Evolutionary conservation across 371 early-diverging fungal species (phyloP).

Genomic region (Apophysomyces elegans): DNA sequence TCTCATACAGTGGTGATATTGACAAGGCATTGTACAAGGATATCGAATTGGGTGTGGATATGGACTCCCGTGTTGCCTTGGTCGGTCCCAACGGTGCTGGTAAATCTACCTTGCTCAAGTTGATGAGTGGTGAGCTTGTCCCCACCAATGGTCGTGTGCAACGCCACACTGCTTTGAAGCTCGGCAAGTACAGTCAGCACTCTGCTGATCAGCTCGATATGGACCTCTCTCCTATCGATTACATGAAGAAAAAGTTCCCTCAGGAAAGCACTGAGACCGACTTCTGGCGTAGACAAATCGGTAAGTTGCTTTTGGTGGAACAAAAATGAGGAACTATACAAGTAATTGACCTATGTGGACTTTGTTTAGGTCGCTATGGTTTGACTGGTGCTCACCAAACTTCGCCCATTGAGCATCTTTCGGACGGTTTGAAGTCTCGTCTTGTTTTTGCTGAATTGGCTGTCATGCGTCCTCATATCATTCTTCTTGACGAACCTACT

Average conservation of each 20-base stretch:
- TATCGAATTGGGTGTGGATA: slow-evolving; percentile 49
- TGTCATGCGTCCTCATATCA: slow-evolving; percentile 71
- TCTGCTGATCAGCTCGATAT: slow-evolving; percentile 66
- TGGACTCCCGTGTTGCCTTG: slow-evolving; percentile 61
- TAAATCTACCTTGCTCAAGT: slow-evolving; percentile 81
- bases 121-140: slow-evolving; percentile 61
- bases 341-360: neutral
- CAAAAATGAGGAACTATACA: neutral
- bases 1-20: slow-evolving; percentile 53
- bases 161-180: slow-evolving; percentile 57
- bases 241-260: slow-evolving; percentile 52
- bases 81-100: slow-evolving; percentile 84
- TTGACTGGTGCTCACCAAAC: slow-evolving; percentile 84
- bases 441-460: slow-evolving; percentile 73
- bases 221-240: slow-evolving; percentile 51
- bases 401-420: slow-evolving; percentile 72
- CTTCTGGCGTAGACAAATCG: slow-evolving; percentile 64
- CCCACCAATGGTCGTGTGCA: slow-evolving; percentile 66
- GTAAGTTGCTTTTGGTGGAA: slow-evolving; percentile 41
- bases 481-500: slow-evolving; percentile 86
- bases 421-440: slow-evolving; percentile 55
- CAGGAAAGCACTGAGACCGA: slow-evolving; percentile 52
- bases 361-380: slow-evolving; percentile 32
- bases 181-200: slow-evolving; percentile 86
- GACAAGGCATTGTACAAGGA: slow-evolving; percentile 63